Evolutionary conservation across 2,329 filamentous ascomycete species (phyloP), one percentile per base, ranked within the genome.

Genomic region (Fusarium neocosmosporiellum): DNA sequence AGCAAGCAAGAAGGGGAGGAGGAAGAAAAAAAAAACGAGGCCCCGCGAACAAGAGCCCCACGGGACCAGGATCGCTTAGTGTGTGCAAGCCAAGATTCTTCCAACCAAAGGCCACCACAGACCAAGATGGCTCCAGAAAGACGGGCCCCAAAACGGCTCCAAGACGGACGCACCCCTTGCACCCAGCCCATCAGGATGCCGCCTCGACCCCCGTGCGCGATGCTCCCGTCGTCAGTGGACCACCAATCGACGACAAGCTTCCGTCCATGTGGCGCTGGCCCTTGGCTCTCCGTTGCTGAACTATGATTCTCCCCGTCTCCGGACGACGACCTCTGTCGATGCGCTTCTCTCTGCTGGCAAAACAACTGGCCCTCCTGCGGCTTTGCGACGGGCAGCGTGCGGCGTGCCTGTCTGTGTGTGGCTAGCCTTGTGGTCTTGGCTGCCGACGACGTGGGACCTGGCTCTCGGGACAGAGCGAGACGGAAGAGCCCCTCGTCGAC

Each of bases 121-220:
- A 16, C 70, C 70, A 67, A 59, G 61, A 57, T 39, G 60, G 60
- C 50, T 55, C 60, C 60, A 63, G 60, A 43, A 63, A 57, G 60
- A 57, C 60, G 50, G 50, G 50, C 31, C 36, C 60, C 63, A 33
- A 59, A 71, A 62, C 59, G 59, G 33, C 46, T 34, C 43, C 59
- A 63, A 63, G 34, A 61, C 68, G 60, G 53, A 58, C 33, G 41
- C 50, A 29, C 31, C 58, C 59, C 58, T 66, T 41, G 34, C 36
- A 48, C 48, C 53, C 74, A 78, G 74, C 80, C 80, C 78, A 80
- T 81, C 79, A 81, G 68, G 67, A 70, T 48, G 70, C 70, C 69
- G 69, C 66, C 54, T 76, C 37, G 41, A 48, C 72, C 80, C 80
- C 73, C 80, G 80, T 81, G 80, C 77, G 66, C 71, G 62, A 70